Conservation (phyloP, 2,329 filamentous ascomycete genomes). For the Alternaria sp. region DNA sequence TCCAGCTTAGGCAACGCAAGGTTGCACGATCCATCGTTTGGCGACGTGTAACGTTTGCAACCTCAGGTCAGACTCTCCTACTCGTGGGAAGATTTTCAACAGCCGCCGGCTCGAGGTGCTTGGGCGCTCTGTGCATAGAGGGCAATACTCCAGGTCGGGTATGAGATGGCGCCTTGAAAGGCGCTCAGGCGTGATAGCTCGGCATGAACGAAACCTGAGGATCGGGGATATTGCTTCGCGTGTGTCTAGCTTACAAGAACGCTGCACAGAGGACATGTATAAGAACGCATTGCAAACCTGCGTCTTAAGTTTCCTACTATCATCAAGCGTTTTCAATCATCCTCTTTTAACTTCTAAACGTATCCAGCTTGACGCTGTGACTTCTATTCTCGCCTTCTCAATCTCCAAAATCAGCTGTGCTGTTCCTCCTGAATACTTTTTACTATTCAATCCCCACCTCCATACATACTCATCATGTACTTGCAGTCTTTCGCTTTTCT, state of each 20-base stretch:
- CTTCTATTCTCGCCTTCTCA: constrained; percentile 23
- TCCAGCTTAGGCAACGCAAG: constrained; percentile 11
- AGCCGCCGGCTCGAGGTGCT: constrained; percentile 11
- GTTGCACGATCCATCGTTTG: constrained; percentile 15
- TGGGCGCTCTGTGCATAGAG: constrained; percentile 17
- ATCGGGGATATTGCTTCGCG: constrained; percentile 11
- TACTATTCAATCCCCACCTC: constrained; percentile 1
- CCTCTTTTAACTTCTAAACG: constrained; percentile 13
- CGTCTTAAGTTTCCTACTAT: constrained; percentile 30
- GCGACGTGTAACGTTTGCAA: constrained; percentile 29
- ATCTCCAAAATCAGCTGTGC: constrained; percentile 36
- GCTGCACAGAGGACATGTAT: constrained; percentile 10
- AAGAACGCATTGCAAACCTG: constrained; percentile 21
- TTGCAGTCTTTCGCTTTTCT: constrained; percentile 40
- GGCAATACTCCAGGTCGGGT: constrained; percentile 23
- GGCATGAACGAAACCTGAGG: constrained; percentile 23
- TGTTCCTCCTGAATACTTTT: constrained; percentile 26
- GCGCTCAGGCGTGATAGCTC: constrained; percentile 6
- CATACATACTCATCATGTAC: constrained; percentile 36
- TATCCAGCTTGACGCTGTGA: constrained; percentile 45
- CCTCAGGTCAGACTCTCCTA: constrained; percentile 16
- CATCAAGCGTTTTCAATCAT: constrained; percentile 31
- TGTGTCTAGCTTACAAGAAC: constrained; percentile 2
- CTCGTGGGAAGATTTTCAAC: constrained; percentile 25
- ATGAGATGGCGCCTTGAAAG: constrained; percentile 22